These are phyloP conservation scores for Blastobotrys americana DNA, from an alignment of 805 yeast genomes.

Conservation along the genomic window DNA sequence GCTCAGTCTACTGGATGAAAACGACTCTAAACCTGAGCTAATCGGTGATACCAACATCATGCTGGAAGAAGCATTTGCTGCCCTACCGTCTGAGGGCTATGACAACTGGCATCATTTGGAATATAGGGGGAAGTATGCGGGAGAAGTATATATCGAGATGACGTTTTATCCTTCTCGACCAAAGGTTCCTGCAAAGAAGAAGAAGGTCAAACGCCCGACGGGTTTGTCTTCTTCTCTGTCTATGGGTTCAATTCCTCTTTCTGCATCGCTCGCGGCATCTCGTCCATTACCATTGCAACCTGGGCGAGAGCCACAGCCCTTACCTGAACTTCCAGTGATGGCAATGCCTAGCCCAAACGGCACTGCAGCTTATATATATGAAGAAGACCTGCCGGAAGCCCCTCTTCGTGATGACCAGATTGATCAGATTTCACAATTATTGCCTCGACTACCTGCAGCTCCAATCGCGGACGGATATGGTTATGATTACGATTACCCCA, in stretches of 20 bases:
- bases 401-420: neutral
- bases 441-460: neutral
- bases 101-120: conserved; percentile 78
- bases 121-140: conserved; percentile 69
- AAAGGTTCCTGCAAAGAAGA: conserved; percentile 17
- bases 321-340: neutral
- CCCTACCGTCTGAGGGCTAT: conserved; percentile 63
- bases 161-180: conserved; percentile 65
- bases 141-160: conserved; percentile 83
- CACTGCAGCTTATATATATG: neutral
- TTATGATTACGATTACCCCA: neutral
- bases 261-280: neutral
- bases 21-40: conserved; percentile 67
- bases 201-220: neutral
- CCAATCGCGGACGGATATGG: neutral
- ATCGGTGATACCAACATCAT: conserved; percentile 79
- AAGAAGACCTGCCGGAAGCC: neutral
- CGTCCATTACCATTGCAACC: conserved; percentile 5
- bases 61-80: conserved; percentile 61
- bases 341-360: neutral
- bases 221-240: neutral
- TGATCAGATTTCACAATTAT: neutral
- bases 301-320: neutral
- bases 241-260: neutral
- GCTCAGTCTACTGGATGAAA: conserved; percentile 75